These are phyloP conservation scores for Termitomyces sp. DNA, from an alignment of 768 basidiomycete genomes.

Conservation along the genomic window DNA sequence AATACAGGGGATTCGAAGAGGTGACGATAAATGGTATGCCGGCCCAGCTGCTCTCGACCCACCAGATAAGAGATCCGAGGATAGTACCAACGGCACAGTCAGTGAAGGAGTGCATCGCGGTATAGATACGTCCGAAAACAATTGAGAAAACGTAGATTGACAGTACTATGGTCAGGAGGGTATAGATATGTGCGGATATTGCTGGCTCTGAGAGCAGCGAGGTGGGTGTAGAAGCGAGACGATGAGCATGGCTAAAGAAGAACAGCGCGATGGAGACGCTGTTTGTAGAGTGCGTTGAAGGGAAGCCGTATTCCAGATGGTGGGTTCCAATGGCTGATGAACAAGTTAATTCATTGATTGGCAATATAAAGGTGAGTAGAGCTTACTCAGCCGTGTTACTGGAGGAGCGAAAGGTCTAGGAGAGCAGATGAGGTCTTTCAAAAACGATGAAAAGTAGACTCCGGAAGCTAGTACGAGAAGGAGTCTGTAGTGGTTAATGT, in stretches of 20 bases:
- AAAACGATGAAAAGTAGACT: slow-evolving; percentile 80
- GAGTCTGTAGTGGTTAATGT: slow-evolving; percentile 35
- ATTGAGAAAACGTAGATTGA: slow-evolving; percentile 61
- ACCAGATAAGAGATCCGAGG: slow-evolving; percentile 72
- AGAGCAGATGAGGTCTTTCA: slow-evolving; percentile 87
- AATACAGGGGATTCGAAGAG: slow-evolving; percentile 23
- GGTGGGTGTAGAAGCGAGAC: slow-evolving; percentile 33
- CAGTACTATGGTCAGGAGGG: slow-evolving; percentile 36
- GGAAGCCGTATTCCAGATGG: slow-evolving; percentile 92
- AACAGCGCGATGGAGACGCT: slow-evolving; percentile 85
- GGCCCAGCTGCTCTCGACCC: slow-evolving; percentile 38
- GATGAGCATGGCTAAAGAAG: slow-evolving; percentile 54
- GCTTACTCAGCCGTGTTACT: slow-evolving; percentile 75
- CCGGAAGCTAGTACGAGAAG: slow-evolving; percentile 69
- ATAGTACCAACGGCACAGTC: slow-evolving; percentile 61
- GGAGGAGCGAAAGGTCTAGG: slow-evolving; percentile 91
- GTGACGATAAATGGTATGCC: slow-evolving; percentile 29
- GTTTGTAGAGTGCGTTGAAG: slow-evolving; percentile 93
- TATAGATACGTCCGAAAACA: slow-evolving; percentile 77
- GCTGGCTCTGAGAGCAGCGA: slow-evolving; percentile 17
- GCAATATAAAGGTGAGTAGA: not conserved
- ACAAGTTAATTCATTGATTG: not conserved
- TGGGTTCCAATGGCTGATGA: slow-evolving; percentile 65
- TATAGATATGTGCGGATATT: slow-evolving; percentile 44
- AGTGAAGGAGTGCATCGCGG: slow-evolving; percentile 84